Evolutionary conservation across 2,329 filamentous ascomycete species (phyloP).

Genomic region (Colletotrichum neosansevieriae): DNA sequence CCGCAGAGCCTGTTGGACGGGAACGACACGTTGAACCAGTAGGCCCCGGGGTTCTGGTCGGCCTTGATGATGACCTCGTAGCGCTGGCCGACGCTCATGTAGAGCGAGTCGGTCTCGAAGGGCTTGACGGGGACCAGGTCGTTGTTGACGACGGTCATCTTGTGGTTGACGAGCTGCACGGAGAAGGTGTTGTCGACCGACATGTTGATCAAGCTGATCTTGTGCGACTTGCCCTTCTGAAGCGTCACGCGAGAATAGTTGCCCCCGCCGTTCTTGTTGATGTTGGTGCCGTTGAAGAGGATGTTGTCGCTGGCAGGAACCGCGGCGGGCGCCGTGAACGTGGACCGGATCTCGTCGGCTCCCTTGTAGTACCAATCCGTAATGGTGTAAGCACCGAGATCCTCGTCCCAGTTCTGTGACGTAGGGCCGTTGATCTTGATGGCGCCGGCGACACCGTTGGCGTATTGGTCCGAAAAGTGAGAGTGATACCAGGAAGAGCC

Average conservation of each 20-base stretch:
- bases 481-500: constrained; percentile 59
- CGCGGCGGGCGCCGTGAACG: constrained; percentile 39
- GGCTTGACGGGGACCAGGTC: constrained; percentile 74
- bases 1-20: constrained; percentile 49
- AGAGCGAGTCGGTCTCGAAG: constrained; percentile 72
- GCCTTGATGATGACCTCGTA: constrained; percentile 54
- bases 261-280: constrained; percentile 46
- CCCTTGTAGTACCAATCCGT: constrained; percentile 64
- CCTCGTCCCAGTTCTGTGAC: constrained; percentile 66
- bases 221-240: constrained; percentile 64
- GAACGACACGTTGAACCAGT: constrained; percentile 54
- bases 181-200: constrained; percentile 63
- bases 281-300: constrained; percentile 57
- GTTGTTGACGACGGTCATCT: constrained; percentile 73
- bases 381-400: constrained; percentile 67
- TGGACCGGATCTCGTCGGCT: constrained; percentile 46
- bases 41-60: constrained; percentile 44
- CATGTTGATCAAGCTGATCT: constrained; percentile 70
- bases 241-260: constrained; percentile 62
- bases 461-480: constrained; percentile 63
- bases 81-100: constrained; percentile 69
- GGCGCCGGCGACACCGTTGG: constrained; percentile 63
- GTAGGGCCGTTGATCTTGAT: constrained; percentile 64
- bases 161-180: constrained; percentile 72
- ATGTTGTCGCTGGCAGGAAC: constrained; percentile 51